Evolutionary conservation across 805 yeast genomes (phyloP).

Genomic region (Wickerhamiella azyma): DNA sequence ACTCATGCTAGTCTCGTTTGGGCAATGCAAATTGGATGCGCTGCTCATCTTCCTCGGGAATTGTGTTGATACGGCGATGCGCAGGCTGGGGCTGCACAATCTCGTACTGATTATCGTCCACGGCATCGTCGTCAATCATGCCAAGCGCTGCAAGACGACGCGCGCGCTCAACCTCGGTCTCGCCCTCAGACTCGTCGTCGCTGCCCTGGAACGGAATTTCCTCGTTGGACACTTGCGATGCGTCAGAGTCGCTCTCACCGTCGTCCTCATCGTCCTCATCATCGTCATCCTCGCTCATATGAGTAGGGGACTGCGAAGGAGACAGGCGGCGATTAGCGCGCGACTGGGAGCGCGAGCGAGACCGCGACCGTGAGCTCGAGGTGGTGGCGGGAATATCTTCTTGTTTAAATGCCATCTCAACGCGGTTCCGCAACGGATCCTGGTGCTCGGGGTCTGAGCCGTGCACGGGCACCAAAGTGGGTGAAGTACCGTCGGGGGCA

Average conservation of each 20-base stretch:
- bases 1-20: background rate
- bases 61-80: conserved; percentile 7
- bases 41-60: conserved; percentile 8
- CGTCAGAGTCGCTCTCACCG: conserved; percentile 14
- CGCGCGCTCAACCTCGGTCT: conserved; percentile 52
- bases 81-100: background rate
- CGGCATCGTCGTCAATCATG: conserved; percentile 18
- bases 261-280: conserved; percentile 12
- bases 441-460: background rate
- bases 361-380: background rate
- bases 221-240: conserved; percentile 10
- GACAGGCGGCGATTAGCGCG: conserved; percentile 13
- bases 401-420: background rate
- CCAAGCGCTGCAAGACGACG: conserved; percentile 39
- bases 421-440: background rate
- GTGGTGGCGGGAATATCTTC: background rate
- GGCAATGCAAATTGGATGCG: conserved; percentile 9
- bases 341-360: too few relatives aligned
- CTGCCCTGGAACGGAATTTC: conserved; percentile 19
- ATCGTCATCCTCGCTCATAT: conserved; percentile 1
- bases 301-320: conserved; percentile 3
- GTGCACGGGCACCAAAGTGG: background rate
- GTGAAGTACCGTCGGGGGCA: too few relatives aligned
- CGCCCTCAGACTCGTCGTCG: conserved; percentile 28
- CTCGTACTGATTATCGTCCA: conserved; percentile 13